These are phyloP conservation scores for Luzula sylvatica DNA, from an alignment of 176 grass and related monocot genomes.

Conservation along the genomic window DNA sequence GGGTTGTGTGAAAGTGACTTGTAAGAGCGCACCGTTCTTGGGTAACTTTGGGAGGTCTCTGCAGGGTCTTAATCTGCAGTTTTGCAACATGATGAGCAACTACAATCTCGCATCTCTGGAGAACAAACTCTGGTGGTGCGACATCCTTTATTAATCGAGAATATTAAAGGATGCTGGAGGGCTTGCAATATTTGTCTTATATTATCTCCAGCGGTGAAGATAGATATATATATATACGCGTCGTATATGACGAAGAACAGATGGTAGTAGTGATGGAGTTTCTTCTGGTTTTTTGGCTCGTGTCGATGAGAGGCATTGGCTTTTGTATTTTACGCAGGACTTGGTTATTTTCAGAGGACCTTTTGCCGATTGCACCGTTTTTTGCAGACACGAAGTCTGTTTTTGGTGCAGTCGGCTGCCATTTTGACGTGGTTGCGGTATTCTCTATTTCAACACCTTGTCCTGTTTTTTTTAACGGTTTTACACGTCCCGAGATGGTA, in stretches of 20 bases:
- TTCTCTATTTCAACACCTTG: constrained; percentile 28
- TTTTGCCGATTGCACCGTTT: constrained; percentile 49
- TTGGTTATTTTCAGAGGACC: constrained; percentile 30
- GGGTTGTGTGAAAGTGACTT: constrained; percentile 59
- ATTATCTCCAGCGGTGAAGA: too few relatives aligned
- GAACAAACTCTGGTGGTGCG: constrained; percentile 76
- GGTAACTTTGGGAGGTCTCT: constrained; percentile 61
- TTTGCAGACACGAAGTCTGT: constrained; percentile 51
- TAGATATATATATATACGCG: too few relatives aligned
- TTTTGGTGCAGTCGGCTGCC: constrained; percentile 47
- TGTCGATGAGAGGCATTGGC: constrained; percentile 31
- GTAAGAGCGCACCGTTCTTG: constrained; percentile 68
- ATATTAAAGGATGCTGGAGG: constrained; percentile 16
- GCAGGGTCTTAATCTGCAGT: constrained; percentile 75
- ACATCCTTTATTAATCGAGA: constrained; percentile 64
- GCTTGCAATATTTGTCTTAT: constrained; percentile 10
- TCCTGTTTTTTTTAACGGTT: constrained; percentile 56
- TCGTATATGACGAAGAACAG: constrained; percentile 8
- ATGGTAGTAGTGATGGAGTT: constrained; percentile 14
- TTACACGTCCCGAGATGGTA: constrained; percentile 34
- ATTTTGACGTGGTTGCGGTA: constrained; percentile 40
- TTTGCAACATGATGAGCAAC: constrained; percentile 66
- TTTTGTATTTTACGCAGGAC: constrained; percentile 41
- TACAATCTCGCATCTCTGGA: constrained; percentile 57
- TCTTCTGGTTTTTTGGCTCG: constrained; percentile 36